Conservation (phyloP, 2,329 filamentous ascomycete species). For the Pestalotiopsis sp. region DNA sequence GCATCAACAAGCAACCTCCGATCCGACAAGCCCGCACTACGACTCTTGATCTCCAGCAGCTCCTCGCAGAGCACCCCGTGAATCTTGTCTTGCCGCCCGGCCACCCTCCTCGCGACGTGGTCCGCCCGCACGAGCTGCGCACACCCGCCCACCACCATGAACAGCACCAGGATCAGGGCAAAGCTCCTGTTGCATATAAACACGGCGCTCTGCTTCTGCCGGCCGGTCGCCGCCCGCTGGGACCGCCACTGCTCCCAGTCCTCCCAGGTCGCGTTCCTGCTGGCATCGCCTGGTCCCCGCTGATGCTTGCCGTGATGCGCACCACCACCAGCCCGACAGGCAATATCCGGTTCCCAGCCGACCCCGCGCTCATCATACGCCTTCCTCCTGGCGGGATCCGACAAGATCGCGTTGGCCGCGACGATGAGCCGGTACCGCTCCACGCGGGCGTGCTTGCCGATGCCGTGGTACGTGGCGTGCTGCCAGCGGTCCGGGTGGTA, state of each 20-base stretch:
- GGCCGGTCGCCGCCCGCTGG: not conserved
- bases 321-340: not conserved
- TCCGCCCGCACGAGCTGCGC: not conserved
- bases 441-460: slow-evolving; percentile 40
- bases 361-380: not conserved
- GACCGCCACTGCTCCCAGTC: not conserved
- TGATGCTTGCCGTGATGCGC: no score
- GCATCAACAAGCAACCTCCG: not conserved
- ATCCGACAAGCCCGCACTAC: not conserved
- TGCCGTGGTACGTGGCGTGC: not conserved
- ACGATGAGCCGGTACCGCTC: not conserved
- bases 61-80: not conserved
- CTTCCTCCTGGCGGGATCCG: not conserved
- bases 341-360: not conserved
- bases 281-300: not conserved
- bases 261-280: not conserved
- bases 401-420: not conserved
- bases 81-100: not conserved
- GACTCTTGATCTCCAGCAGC: not conserved
- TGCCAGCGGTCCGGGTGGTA: slow-evolving; percentile 13
- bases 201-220: not conserved
- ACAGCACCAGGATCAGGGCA: not conserved
- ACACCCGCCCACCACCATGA: not conserved
- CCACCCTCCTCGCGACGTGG: not conserved
- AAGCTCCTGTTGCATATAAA: not conserved